A percentile compares a stretch with the other conserved stretches of the same genome.
phyloP scores from a whole-genome alignment of 768 basidiomycete genomes.

The Antrodiella citrinella region DNA sequence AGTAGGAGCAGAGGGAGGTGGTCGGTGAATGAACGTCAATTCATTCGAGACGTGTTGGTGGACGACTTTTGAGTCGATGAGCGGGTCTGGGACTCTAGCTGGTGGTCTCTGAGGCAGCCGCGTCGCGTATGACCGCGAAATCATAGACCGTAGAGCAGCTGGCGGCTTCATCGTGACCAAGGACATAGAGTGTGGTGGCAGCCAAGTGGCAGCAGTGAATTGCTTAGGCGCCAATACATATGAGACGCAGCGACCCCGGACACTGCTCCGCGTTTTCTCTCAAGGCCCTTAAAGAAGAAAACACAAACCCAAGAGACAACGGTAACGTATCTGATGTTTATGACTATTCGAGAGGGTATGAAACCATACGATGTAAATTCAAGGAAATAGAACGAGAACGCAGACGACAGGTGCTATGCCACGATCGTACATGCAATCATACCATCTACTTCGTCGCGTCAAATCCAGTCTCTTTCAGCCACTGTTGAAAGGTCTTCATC shows the following conservation, averaged over 20 bases:
- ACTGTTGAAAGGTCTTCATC: conserved; percentile 7
- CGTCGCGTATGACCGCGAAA: conserved; percentile 20
- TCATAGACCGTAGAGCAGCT: not conserved
- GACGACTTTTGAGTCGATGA: conserved; percentile 17
- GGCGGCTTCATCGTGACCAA: not conserved
- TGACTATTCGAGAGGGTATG: too few relatives aligned
- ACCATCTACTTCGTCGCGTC: not conserved
- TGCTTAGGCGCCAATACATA: too few relatives aligned
- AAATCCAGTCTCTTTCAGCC: not conserved
- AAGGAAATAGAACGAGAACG: too few relatives aligned
- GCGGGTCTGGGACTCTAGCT: conserved; percentile 23
- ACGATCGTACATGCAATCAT: too few relatives aligned
- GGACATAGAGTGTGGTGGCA: not conserved
- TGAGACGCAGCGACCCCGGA: too few relatives aligned
- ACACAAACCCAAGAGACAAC: too few relatives aligned
- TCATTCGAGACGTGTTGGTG: conserved; percentile 23
- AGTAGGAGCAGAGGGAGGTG: conserved; percentile 71
- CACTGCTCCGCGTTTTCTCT: too few relatives aligned
- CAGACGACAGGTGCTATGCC: too few relatives aligned
- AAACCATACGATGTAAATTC: too few relatives aligned
- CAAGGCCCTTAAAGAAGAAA: too few relatives aligned
- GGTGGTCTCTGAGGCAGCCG: conserved; percentile 23
- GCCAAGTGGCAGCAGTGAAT: not conserved
- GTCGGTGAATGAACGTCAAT: conserved; percentile 76
- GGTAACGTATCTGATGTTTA: too few relatives aligned